Evolutionary conservation across 148 eudicot genomes (phyloP).

Genomic region (Salicornia ramosissima): DNA sequence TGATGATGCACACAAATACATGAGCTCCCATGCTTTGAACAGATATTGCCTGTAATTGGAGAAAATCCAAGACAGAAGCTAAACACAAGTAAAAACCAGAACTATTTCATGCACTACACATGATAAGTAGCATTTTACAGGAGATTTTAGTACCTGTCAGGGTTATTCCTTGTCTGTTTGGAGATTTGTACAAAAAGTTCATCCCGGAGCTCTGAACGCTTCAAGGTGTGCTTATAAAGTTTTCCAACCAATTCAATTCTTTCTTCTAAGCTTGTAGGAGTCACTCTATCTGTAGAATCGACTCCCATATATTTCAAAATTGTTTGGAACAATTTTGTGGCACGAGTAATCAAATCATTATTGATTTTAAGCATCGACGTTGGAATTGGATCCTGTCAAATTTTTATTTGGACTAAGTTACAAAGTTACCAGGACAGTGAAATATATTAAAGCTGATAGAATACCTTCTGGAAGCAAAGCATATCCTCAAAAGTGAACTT

Average conservation of each 20-base stretch:
- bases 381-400: slow-evolving; percentile 88
- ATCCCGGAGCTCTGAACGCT: slow-evolving; percentile 94
- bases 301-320: slow-evolving; percentile 92
- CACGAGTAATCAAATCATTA: slow-evolving; percentile 69
- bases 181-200: slow-evolving; percentile 93
- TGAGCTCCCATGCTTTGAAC: slow-evolving; percentile 89
- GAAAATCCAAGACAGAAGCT: slow-evolving; percentile 20
- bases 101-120: neutral
- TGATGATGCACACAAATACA: slow-evolving; percentile 96
- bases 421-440: slow-evolving; percentile 11
- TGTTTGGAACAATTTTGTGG: slow-evolving; percentile 82
- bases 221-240: slow-evolving; percentile 83
- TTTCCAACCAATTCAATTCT: slow-evolving; percentile 81
- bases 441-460: slow-evolving; percentile 1
- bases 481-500: slow-evolving; percentile 96
- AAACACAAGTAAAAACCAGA: slow-evolving; percentile 7
- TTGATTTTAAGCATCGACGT: slow-evolving; percentile 85
- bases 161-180: slow-evolving; percentile 93
- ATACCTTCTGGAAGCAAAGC: slow-evolving; percentile 96
- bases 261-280: slow-evolving; percentile 78
- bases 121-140: neutral
- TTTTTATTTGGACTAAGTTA: slow-evolving; percentile 13
- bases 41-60: slow-evolving; percentile 54
- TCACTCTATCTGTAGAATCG: slow-evolving; percentile 67
- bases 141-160: slow-evolving; percentile 53